Conservation (phyloP, 306 rosid species). For the Inga oerstediana region DNA sequence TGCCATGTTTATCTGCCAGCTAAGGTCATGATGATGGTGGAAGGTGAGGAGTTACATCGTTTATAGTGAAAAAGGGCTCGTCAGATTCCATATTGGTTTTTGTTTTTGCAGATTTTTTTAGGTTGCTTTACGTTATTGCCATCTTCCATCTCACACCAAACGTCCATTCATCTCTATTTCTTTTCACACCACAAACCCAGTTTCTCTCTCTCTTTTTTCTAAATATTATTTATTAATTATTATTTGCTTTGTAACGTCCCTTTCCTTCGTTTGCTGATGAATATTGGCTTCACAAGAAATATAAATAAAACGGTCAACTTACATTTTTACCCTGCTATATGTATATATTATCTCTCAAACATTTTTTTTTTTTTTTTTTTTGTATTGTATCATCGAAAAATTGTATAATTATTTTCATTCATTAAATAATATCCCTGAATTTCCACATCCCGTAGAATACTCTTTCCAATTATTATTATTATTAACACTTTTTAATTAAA, state of each 20-base stretch:
- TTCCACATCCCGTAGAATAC: no score
- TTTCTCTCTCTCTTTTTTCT: neutral
- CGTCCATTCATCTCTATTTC: neutral
- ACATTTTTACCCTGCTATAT: neutral
- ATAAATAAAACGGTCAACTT: neutral
- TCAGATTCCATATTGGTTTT: neutral
- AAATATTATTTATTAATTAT: neutral
- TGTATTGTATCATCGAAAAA: neutral
- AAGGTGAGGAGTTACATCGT: neutral
- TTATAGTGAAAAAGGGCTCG: neutral
- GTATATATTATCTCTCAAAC: neutral
- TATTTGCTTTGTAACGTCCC: neutral
- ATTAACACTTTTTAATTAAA: no score
- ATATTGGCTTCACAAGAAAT: neutral
- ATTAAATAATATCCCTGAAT: no score
- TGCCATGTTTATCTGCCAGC: conserved; percentile 30
- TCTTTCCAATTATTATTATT: no score
- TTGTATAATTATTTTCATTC: neutral
- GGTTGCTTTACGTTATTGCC: conserved; percentile 23
- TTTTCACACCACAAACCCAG: conserved; percentile 29
- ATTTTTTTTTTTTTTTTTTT: no score
- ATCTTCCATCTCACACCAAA: neutral
- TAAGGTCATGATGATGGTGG: neutral
- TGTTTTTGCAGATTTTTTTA: neutral
- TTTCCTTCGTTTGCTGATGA: neutral